phyloP scores from a whole-genome alignment of 2,329 filamentous ascomycete genomes.

The Calonectria fujianensis region DNA sequence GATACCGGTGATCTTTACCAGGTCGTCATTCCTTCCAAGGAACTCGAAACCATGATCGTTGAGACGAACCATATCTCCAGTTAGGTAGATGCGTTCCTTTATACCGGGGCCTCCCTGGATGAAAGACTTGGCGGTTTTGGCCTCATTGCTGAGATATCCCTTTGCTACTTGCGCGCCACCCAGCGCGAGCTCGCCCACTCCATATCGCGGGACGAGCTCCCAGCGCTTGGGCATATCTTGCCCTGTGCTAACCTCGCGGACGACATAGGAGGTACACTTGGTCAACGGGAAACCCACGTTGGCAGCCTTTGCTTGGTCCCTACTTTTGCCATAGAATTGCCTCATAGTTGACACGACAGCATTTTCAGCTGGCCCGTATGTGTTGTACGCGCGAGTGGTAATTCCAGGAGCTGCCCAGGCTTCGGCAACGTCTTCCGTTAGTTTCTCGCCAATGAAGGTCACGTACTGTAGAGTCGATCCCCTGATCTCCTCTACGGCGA shows the following conservation, averaged over 20 bases:
- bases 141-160: constrained; percentile 5
- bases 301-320: constrained; percentile 7
- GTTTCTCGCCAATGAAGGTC: constrained; percentile 4
- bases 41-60: constrained; percentile 17
- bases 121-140: constrained; percentile 5
- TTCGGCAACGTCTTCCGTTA: constrained; percentile 9
- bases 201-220: constrained; percentile 15
- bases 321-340: constrained; percentile 8
- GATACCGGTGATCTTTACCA: constrained; percentile 17
- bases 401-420: neutral
- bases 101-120: constrained; percentile 10
- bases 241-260: neutral
- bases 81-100: neutral
- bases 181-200: constrained; percentile 3
- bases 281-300: constrained; percentile 3
- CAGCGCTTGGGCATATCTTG: neutral
- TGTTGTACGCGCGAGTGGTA: constrained; percentile 13
- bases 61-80: constrained; percentile 11
- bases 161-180: constrained; percentile 7
- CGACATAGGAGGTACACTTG: neutral
- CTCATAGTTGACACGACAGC: neutral
- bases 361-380: constrained; percentile 7
- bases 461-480: constrained; percentile 4
- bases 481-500: constrained; percentile 6
- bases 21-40: constrained; percentile 3